A percentile compares a stretch with the other conserved stretches of the same genome.
phyloP scores from a whole-genome alignment of 164 flowering plant species.

The Umbilicus rupestris region DNA sequence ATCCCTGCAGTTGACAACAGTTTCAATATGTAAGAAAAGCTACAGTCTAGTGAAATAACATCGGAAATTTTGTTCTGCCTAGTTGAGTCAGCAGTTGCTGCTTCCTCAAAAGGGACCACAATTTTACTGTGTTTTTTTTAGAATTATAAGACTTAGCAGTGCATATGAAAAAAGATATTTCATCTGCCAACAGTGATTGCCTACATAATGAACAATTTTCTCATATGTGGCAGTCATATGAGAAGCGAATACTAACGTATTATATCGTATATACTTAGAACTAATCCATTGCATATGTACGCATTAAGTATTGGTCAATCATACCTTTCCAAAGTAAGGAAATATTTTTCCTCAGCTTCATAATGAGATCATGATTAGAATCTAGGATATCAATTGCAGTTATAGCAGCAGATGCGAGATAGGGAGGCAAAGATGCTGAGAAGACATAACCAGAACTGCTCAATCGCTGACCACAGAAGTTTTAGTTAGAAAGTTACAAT shows the following conservation, averaged over 20 bases:
- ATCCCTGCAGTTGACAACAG: slow-evolving; percentile 41
- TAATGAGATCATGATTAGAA: slow-evolving; percentile 43
- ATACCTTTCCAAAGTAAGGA: slow-evolving; percentile 63
- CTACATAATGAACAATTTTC: no score
- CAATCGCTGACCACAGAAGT: slow-evolving; percentile 53
- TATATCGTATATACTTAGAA: no score
- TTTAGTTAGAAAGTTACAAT: not conserved
- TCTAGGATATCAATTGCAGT: slow-evolving; percentile 60
- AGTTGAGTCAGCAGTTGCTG: no score
- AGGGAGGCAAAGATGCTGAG: slow-evolving; percentile 98
- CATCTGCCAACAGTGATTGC: no score
- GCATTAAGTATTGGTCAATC: slow-evolving; percentile 15
- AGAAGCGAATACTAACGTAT: no score
- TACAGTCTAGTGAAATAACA: not conserved
- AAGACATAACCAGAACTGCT: slow-evolving; percentile 97
- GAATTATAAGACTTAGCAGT: no score
- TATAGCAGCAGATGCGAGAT: slow-evolving; percentile 81
- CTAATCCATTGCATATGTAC: no score
- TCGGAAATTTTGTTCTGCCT: not conserved
- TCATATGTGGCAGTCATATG: no score
- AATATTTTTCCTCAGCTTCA: slow-evolving; percentile 47
- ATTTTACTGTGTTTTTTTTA: no score
- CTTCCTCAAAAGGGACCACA: no score
- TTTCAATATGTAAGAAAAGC: not conserved
- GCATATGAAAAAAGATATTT: no score